phyloP scores from a whole-genome alignment of 768 basidiomycete species.

The Cytidiella melzeri region DNA sequence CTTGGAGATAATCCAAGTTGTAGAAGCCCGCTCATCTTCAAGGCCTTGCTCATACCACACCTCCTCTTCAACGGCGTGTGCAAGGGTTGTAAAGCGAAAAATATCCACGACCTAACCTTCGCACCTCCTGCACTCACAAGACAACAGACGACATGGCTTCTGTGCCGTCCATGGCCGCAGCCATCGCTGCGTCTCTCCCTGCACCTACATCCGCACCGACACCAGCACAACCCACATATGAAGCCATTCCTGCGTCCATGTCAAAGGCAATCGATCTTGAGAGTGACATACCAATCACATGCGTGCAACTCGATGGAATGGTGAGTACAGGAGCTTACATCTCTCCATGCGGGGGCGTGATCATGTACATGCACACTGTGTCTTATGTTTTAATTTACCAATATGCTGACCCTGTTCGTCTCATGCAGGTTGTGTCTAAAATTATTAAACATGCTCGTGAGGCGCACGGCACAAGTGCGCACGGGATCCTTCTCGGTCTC shows the following conservation, averaged over 20 bases:
- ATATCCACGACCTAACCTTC: no score
- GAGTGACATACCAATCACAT: slow-evolving; percentile 74
- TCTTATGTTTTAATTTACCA: neutral
- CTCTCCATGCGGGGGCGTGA: no score
- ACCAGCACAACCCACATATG: slow-evolving; percentile 64
- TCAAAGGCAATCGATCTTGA: slow-evolving; percentile 91
- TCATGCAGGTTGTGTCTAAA: slow-evolving; percentile 77
- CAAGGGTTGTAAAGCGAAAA: no score
- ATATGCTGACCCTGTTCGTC: neutral
- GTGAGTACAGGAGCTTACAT: slow-evolving; percentile 39
- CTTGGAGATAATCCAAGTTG: neutral
- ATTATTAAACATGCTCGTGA: slow-evolving; percentile 91
- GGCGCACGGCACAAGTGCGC: slow-evolving; percentile 60
- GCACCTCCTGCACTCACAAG: no score
- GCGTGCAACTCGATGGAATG: slow-evolving; percentile 82
- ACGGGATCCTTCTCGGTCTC: slow-evolving; percentile 84
- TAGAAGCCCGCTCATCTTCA: no score
- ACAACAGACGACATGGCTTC: slow-evolving; percentile 23
- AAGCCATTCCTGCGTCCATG: slow-evolving; percentile 90
- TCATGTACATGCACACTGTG: neutral
- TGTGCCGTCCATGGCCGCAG: slow-evolving; percentile 80
- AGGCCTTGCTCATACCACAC: no score
- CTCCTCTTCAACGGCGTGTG: no score
- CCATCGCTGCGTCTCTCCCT: slow-evolving; percentile 80
- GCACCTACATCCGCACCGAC: slow-evolving; percentile 54